Base-by-base conservation (phyloP, 2,329 filamentous ascomycete genomes). In the Beauveria rudraprayagi region DNA sequence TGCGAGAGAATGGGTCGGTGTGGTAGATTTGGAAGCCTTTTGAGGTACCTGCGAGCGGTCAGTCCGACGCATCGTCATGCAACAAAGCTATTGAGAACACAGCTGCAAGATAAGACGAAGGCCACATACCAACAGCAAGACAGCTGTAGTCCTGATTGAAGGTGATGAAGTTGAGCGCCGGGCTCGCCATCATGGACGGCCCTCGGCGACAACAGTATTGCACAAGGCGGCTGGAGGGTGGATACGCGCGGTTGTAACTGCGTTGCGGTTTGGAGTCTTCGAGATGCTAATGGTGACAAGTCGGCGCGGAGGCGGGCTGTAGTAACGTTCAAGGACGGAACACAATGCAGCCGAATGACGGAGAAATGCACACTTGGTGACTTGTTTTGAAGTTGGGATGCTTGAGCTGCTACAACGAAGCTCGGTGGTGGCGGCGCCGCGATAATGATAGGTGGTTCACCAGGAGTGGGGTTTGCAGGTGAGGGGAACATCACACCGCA, bases 71-170 rank as follows among this genome's bases (percentile, higher is more conserved):
- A 17, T 44, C 34, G 2, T 16, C 24, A 41, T 17, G 3, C 30
- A 34, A 34, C 28, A 30, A 30, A 30, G 28, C 28, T 11, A 14
- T 11, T 17, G 41, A 26, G 26, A 17, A 3, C 2, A 2, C 3
- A 58, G 58, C 34, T n/a, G 30, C 30, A 34, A 34, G 30, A 11
- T 34, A 34, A 34, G 6, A 7, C 30, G n/a, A 11, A 22, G 24
- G 16, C 1, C 11, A 24, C 61, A 76, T 80, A 92, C 91, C 93
- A 68, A 99, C 92, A 78, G 93, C 93, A 66, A 99, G 83, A 75
- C 93, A 93, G 82, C 90, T 96, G 79, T 96, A 92, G 80, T 99
- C 94, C 80, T 99, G 94, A 77, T 99, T 99, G 77, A 97, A 99
- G 47, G 93, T 97, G 70, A 99, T 91, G 77, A 96, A 99, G 77